These are phyloP conservation scores for Wickerhamiella allomyrinae DNA, from an alignment of 805 yeast species.

Conservation along the genomic window DNA sequence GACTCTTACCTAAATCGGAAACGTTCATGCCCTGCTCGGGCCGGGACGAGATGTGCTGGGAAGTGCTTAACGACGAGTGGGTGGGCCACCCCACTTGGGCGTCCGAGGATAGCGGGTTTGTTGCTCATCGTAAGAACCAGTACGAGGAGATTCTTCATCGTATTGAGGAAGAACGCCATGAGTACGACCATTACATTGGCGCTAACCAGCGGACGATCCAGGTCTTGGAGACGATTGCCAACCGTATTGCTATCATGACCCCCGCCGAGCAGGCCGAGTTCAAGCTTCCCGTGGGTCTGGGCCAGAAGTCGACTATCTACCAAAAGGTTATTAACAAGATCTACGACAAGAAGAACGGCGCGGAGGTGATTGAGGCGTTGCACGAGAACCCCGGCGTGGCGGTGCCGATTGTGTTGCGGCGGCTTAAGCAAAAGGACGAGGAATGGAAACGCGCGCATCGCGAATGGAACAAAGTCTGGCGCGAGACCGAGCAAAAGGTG, in stretches of 20 bases:
- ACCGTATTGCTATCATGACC: conserved; percentile 84
- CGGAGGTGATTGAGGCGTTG: conserved; percentile 88
- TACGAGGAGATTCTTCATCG: conserved; percentile 91
- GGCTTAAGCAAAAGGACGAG: conserved; percentile 94
- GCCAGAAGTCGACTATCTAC: conserved; percentile 88
- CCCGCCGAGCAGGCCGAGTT: conserved; percentile 75
- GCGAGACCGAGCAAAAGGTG: conserved; percentile 92
- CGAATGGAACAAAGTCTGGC: conserved; percentile 98
- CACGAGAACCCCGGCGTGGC: conserved; percentile 93
- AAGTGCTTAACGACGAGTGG: conserved; percentile 96
- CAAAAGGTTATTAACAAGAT: conserved; percentile 85
- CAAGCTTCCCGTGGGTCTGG: conserved; percentile 84
- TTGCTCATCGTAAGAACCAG: conserved; percentile 97
- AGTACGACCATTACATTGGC: conserved; percentile 91
- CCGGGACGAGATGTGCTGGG: conserved; percentile 98
- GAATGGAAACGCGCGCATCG: conserved; percentile 98
- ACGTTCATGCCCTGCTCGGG: conserved; percentile 97
- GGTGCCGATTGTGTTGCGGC: conserved; percentile 79
- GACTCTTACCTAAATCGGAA: conserved; percentile 84
- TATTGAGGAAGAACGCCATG: conserved; percentile 95
- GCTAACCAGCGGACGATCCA: conserved; percentile 90
- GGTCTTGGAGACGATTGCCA: conserved; percentile 87
- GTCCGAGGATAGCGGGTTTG: conserved; percentile 95
- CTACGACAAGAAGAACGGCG: conserved; percentile 88
- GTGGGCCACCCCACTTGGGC: conserved; percentile 99